Conservation (phyloP, 306 rosid genomes). For the Argentina anserina region DNA sequence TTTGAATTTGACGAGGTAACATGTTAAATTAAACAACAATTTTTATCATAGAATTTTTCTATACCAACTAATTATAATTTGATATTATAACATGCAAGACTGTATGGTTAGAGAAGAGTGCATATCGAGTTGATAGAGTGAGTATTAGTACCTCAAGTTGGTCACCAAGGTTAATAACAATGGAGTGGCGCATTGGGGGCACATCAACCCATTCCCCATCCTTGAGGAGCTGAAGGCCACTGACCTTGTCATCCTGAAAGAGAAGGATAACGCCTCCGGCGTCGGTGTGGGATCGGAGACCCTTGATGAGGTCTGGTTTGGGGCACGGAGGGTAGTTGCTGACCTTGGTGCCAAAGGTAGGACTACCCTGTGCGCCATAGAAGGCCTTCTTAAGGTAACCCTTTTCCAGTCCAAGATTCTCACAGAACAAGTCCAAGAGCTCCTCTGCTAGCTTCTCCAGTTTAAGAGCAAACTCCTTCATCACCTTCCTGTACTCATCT, state of each 20-base stretch:
- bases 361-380: conserved; percentile 60
- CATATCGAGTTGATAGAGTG: background rate
- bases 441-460: conserved; percentile 70
- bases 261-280: conserved; percentile 89
- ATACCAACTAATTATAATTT: background rate
- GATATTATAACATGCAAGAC: background rate
- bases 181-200: conserved; percentile 87
- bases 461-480: conserved; percentile 74
- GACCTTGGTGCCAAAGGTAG: conserved; percentile 73
- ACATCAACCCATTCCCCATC: conserved; percentile 81
- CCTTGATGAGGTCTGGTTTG: conserved; percentile 75
- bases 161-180: conserved; percentile 83
- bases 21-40: background rate
- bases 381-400: conserved; percentile 75
- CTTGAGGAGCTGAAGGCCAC: conserved; percentile 83
- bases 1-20: background rate
- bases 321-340: conserved; percentile 93
- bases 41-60: no score
- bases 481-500: conserved; percentile 63
- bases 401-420: conserved; percentile 80
- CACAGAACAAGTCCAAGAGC: conserved; percentile 73
- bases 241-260: conserved; percentile 85
- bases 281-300: conserved; percentile 90
- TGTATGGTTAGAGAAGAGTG: background rate
- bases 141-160: conserved; percentile 69